Base-by-base conservation (phyloP, 768 basidiomycete genomes). In the Plicaturopsis crispa region DNA sequence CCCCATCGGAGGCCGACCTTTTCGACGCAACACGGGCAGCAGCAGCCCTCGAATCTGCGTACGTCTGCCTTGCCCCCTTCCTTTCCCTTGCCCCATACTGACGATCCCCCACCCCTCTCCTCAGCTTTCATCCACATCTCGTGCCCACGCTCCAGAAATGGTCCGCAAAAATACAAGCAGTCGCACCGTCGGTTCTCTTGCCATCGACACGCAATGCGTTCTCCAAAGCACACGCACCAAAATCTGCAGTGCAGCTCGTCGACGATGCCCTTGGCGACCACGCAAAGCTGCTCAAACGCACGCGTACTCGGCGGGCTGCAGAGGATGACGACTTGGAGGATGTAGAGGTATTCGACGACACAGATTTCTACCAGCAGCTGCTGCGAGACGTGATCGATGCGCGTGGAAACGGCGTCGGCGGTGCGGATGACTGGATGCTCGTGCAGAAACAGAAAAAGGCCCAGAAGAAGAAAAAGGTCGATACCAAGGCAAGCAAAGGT, bases 401-500 rank as follows among this genome's bases (percentile, higher is more conserved):
- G 10, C 60, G 66, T 36, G 54, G 61, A 13, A 67, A 66, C 21
- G 68, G 67, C 21, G 60, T 64, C 11, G 48, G 45, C 22, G 66
- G 62, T 11, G 62, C 56, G 30, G 70, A 73, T 24, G 77, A 80
- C 49, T 85, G 84, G 84, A 67, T 79, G 59, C 53, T 64, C 6
- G 46, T 66, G 31, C 80, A 86, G 53, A 78, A 73, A 42, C 76
- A 78, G 49, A 80, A 75, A 53, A 86, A 78, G 57, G 71, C 75
- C 17, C n/a, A n/a, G n/a, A n/a, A n/a, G n/a, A 83, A 83, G 65
- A 84, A 84, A 58, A 86, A 80, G 54, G 88, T 94, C n/a, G 94
- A 99, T 55, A 89, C 91, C 0, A 90, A 84, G 48, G 94, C 91
- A 6, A 91, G 85, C 62, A 98, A 98, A 63, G 96, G 96, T 4